Percentiles rank a stretch among this genome's conserved stretches.
phyloP scores from a whole-genome alignment of 352 stramenopile species.

The Phytophthora rubi region DNA sequence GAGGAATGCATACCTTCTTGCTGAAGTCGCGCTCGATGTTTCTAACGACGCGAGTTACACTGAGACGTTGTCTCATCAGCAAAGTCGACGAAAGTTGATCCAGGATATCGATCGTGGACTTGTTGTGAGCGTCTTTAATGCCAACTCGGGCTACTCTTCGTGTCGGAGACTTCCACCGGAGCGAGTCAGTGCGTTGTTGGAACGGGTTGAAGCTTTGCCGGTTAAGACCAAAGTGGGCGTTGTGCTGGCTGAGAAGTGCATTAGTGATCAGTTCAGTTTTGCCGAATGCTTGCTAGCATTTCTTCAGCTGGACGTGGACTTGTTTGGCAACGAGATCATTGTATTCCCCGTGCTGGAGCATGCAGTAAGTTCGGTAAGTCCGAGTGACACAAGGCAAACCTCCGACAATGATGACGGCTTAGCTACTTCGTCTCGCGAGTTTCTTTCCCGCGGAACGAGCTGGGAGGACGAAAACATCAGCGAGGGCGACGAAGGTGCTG shows the following conservation, averaged over 20 bases:
- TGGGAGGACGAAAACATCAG: slow-evolving; percentile 27
- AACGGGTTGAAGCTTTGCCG: slow-evolving; percentile 5
- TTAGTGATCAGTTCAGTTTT: slow-evolving; percentile 38
- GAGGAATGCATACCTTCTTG: slow-evolving; percentile 58
- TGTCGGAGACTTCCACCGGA: slow-evolving; percentile 32
- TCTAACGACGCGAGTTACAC: not conserved
- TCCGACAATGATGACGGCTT: slow-evolving; percentile 6
- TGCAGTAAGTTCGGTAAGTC: not conserved
- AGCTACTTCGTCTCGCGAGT: slow-evolving; percentile 4
- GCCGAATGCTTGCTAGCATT: slow-evolving; percentile 41
- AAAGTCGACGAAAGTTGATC: slow-evolving; percentile 13
- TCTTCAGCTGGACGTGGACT: slow-evolving; percentile 62
- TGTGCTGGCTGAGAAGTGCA: not conserved
- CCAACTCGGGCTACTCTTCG: slow-evolving; percentile 40
- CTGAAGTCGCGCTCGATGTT: slow-evolving; percentile 38
- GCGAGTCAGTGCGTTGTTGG: slow-evolving; percentile 12
- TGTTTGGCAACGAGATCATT: slow-evolving; percentile 62
- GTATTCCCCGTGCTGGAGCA: slow-evolving; percentile 54
- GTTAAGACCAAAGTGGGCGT: not conserved
- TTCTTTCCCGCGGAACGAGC: slow-evolving; percentile 12
- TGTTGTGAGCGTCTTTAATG: slow-evolving; percentile 52
- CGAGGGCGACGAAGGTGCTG: slow-evolving; percentile 18
- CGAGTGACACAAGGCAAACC: not conserved
- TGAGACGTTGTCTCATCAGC: slow-evolving; percentile 10
- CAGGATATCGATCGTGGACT: slow-evolving; percentile 35